Base-by-base conservation (phyloP, 371 early-diverging fungal genomes). In the Rhizomucor pusillus region DNA sequence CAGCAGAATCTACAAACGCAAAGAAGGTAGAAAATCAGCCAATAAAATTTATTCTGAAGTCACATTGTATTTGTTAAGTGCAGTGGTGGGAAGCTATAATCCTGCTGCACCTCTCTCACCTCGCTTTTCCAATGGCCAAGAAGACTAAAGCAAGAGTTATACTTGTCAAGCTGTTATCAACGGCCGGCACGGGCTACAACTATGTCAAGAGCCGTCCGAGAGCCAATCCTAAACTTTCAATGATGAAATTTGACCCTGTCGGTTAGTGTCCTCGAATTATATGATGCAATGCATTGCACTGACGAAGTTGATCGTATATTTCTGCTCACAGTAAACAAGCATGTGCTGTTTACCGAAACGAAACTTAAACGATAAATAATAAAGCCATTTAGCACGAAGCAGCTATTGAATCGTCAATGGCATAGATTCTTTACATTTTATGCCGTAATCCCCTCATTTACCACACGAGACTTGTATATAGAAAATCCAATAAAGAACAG, bases 121-220 rank as follows among this genome's bases (percentile, higher is more conserved):
- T 29, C 29, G 29, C n/a, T 5, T 7, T 29, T 29, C 29, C 29
- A 29, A 77, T 92, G 91, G 89, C 90, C 34, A 90, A 89, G 65
- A 92, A 90, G 70, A 84, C 90, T 57, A 92, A 90, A 73, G 87
- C 92, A 70, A 84, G 91, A 70, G 86, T 82, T 45, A 85, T 90
- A 51, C 77, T 91, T 54, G 91, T 91, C 43, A 86, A 86, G 65
- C 63, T 91, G 63, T 71, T 90, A 60, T 89, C 89, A 40, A 77
- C 87, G 16, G 92, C 91, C 35, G 86, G 88, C 47, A 92, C 92
- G 5, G 92, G 92, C 20, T 91, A 73, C 71, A 90, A 89, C 57
- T 90, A 91, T 61, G 82, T 88, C 20, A 87, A 86, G 62, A 75
- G 77, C 50, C 81, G 92, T 37, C 90, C 90, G 49, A 79, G 91